Percentiles rank a stretch among this genome's conserved stretches.
These are phyloP conservation scores for Bruguiera sexangula DNA, from an alignment of 345 rosid genomes.

Conservation along the genomic window DNA sequence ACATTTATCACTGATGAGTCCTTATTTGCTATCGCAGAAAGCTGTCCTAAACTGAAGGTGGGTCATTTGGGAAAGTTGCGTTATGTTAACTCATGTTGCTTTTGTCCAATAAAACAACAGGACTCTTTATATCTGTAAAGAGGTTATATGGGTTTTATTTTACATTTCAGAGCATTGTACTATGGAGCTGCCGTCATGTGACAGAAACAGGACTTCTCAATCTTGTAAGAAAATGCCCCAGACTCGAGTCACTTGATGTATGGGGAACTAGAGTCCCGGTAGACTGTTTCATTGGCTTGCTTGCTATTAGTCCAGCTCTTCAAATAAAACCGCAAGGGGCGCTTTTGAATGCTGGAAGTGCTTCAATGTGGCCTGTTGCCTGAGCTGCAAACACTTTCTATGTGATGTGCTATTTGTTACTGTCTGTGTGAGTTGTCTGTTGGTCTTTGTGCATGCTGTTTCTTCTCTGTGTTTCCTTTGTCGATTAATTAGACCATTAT, in stretches of 20 bases:
- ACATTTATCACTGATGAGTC: constrained; percentile 89
- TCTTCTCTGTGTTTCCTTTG: neutral
- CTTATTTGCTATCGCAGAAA: constrained; percentile 64
- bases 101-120: too few species aligned
- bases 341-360: constrained; percentile 34
- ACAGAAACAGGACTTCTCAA: constrained; percentile 60
- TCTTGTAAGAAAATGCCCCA: constrained; percentile 64
- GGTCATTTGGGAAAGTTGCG: neutral
- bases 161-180: constrained; percentile 50
- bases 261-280: constrained; percentile 87
- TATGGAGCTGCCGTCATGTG: constrained; percentile 96
- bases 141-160: neutral
- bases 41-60: constrained; percentile 76
- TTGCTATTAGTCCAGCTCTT: constrained; percentile 50
- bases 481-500: neutral
- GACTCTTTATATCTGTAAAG: too few species aligned
- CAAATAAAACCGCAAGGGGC: constrained; percentile 51
- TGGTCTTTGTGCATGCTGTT: constrained; percentile 3
- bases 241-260: constrained; percentile 67
- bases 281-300: constrained; percentile 56
- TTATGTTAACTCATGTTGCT: neutral
- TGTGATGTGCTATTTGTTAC: neutral
- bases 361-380: constrained; percentile 43
- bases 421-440: too few species aligned
- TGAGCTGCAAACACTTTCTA: constrained; percentile 12